Conservation (phyloP, 2,329 filamentous ascomycete genomes). For the Fusarium floridanum region DNA sequence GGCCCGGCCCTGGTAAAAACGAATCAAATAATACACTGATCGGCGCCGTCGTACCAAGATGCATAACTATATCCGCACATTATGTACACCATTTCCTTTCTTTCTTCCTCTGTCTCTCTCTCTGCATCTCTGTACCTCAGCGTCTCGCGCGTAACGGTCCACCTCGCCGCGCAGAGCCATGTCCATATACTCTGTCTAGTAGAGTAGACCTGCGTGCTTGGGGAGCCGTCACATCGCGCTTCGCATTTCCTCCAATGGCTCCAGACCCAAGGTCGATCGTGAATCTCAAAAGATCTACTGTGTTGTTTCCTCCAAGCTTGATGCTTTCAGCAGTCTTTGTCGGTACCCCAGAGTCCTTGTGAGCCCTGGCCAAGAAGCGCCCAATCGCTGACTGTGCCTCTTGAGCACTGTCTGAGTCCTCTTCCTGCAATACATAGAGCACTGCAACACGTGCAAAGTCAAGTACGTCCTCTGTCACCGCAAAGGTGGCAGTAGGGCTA, state of each 20-base stretch:
- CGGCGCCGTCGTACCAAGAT: conserved; percentile 30
- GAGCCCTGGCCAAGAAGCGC: conserved; percentile 63
- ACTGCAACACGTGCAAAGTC: conserved; percentile 75
- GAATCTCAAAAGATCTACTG: conserved; percentile 64
- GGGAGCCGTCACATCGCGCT: conserved; percentile 28
- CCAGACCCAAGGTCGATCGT: conserved; percentile 55
- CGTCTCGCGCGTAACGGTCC: conserved; percentile 9
- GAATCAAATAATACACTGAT: conserved; percentile 25
- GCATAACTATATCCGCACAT: conserved; percentile 34
- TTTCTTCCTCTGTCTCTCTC: not conserved
- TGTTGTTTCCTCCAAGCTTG: conserved; percentile 59
- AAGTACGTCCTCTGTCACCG: conserved; percentile 66
- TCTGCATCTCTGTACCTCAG: conserved; percentile 2
- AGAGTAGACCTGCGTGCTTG: conserved; percentile 1
- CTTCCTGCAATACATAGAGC: conserved; percentile 71
- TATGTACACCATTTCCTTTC: conserved; percentile 42
- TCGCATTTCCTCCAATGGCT: conserved; percentile 45
- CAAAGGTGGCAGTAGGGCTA: conserved; percentile 53
- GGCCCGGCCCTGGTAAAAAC: conserved; percentile 28
- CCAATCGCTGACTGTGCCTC: conserved; percentile 68
- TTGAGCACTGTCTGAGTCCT: conserved; percentile 63
- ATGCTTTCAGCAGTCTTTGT: conserved; percentile 58
- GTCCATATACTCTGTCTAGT: not conserved
- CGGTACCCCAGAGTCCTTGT: conserved; percentile 44
- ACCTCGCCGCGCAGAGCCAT: conserved; percentile 20